Percentiles rank a stretch among this genome's conserved stretches.
These are phyloP conservation scores for Nakazawaea populi DNA, from an alignment of 805 yeast genomes.

Conservation along the genomic window DNA sequence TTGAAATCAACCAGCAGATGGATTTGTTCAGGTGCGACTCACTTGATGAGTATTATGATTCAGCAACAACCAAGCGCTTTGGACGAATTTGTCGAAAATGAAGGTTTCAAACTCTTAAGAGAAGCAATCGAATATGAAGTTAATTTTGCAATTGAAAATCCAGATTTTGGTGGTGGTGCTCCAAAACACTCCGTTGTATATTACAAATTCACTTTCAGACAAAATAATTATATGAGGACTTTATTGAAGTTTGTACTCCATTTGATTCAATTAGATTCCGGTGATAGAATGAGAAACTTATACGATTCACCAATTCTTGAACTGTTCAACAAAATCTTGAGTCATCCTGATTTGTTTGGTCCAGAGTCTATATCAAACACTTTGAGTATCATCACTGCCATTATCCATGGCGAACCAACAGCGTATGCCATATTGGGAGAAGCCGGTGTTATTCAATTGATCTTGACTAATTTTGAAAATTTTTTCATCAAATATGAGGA, in stretches of 20 bases:
- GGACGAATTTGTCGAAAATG: constrained; percentile 54
- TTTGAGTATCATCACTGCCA: constrained; percentile 57
- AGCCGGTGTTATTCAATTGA: constrained; percentile 61
- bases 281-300: constrained; percentile 78
- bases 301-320: constrained; percentile 77
- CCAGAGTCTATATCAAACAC: constrained; percentile 54
- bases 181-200: constrained; percentile 44
- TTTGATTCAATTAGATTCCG: constrained; percentile 66
- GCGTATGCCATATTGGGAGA: constrained; percentile 77
- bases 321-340: constrained; percentile 53
- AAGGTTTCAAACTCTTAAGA: constrained; percentile 63
- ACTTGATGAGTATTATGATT: constrained; percentile 43
- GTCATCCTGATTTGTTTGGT: constrained; percentile 59
- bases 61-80: constrained; percentile 42
- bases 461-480: constrained; percentile 50
- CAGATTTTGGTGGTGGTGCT: constrained; percentile 51
- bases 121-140: constrained; percentile 60
- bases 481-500: constrained; percentile 56
- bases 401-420: constrained; percentile 88
- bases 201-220: constrained; percentile 51
- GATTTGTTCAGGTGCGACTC: constrained; percentile 59
- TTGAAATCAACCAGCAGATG: constrained; percentile 45
- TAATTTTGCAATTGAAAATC: constrained; percentile 53
- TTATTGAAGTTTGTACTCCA: constrained; percentile 58
- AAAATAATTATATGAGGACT: constrained; percentile 52